A percentile compares a stretch with the other conserved stretches of the same genome.
These are phyloP conservation scores for Lepiota brunneoincarnata DNA, from an alignment of 768 basidiomycete genomes.

Conservation along the genomic window DNA sequence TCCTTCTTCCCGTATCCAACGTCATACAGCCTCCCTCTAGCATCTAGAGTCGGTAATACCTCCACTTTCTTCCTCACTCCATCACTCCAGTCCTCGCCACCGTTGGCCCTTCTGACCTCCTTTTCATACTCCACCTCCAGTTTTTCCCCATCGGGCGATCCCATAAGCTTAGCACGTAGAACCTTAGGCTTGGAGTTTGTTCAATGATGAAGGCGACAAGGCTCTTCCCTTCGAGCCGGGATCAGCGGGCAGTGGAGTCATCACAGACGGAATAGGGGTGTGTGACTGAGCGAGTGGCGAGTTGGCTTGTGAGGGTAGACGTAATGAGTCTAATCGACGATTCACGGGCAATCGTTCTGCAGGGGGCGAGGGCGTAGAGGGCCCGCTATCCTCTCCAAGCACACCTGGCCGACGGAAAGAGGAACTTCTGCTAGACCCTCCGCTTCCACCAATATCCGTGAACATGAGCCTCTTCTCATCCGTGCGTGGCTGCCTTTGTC, in stretches of 20 bases:
- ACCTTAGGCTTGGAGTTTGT: conserved; percentile 93
- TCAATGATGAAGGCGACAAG: conserved; percentile 76
- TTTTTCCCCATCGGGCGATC: conserved; percentile 67
- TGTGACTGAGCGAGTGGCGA: conserved; percentile 61
- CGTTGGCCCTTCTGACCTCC: conserved; percentile 52
- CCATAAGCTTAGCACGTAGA: conserved; percentile 86
- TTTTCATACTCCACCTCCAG: conserved; percentile 86
- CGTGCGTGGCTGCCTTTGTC: conserved; percentile 28
- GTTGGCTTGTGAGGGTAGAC: conserved; percentile 54
- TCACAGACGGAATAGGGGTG: conserved; percentile 89
- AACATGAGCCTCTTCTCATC: conserved; percentile 62
- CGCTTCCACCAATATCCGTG: conserved; percentile 59
- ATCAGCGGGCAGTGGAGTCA: conserved; percentile 61
- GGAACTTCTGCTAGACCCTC: conserved; percentile 73
- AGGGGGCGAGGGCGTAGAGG: conserved; percentile 62
- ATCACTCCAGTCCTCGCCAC: conserved; percentile 34
- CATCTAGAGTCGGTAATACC: conserved; percentile 88
- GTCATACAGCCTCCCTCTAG: conserved; percentile 83
- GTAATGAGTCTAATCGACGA: conserved; percentile 58
- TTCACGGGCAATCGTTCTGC: conserved; percentile 38
- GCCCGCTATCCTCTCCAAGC: conserved; percentile 42
- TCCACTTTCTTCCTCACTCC: conserved; percentile 64
- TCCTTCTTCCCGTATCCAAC: conserved; percentile 79
- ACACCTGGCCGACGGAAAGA: conserved; percentile 86
- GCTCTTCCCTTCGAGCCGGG: conserved; percentile 38